Evolutionary conservation across 139 green algal species (phyloP).

Genomic region (Coccomyxa sp.): DNA sequence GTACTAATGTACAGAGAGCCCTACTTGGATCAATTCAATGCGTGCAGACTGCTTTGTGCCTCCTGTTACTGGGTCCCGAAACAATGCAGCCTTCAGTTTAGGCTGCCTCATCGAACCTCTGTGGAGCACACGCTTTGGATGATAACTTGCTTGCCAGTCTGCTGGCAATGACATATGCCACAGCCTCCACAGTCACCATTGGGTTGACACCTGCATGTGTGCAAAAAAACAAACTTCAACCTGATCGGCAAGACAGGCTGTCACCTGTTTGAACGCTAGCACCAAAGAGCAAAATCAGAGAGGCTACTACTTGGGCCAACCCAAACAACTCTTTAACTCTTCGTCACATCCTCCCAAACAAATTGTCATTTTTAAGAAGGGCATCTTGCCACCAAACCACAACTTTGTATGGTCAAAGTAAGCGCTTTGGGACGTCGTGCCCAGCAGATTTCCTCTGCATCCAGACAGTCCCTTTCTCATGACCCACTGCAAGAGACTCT

Average conservation of each 20-base stretch:
- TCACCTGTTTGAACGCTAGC: too few relatives aligned
- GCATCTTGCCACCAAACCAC: too few relatives aligned
- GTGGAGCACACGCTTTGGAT: too few relatives aligned
- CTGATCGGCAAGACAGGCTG: not conserved
- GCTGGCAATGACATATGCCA: not conserved
- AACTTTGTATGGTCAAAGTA: not conserved
- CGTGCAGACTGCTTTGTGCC: too few relatives aligned
- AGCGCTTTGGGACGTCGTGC: too few relatives aligned
- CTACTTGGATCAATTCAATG: too few relatives aligned
- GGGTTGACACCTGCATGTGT: conserved; percentile 59
- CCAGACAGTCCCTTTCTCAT: not conserved
- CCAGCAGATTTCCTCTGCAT: not conserved
- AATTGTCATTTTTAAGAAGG: not conserved
- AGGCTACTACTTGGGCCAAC: not conserved
- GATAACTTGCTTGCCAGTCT: not conserved
- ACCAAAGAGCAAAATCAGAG: not conserved
- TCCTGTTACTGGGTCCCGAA: too few relatives aligned
- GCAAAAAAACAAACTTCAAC: not conserved
- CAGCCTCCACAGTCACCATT: conserved; percentile 62
- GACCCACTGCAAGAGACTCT: not conserved
- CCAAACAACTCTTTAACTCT: not conserved
- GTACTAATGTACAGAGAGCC: too few relatives aligned
- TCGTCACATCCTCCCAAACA: too few relatives aligned
- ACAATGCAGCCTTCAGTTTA: too few relatives aligned
- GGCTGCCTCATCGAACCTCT: too few relatives aligned